A percentile compares a stretch with the other conserved stretches of the same genome.
Evolutionary conservation across 768 basidiomycete genomes (phyloP).

Genomic region (Saitozyma podzolica): DNA sequence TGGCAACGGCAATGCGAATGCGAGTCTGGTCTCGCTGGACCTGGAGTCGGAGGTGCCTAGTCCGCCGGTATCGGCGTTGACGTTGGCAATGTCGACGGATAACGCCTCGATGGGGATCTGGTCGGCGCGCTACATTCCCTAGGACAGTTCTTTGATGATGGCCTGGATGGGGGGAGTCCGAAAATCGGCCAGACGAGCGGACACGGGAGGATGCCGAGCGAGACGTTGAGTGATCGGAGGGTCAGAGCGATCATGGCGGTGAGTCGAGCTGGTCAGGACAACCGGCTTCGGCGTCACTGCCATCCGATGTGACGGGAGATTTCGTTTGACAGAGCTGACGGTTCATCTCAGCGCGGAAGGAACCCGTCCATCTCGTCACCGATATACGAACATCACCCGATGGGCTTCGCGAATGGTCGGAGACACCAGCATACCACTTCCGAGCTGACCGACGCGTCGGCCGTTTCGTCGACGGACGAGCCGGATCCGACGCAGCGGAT

Average conservation of each 20-base stretch:
- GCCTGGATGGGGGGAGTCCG: constrained; percentile 17
- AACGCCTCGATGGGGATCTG: constrained; percentile 62
- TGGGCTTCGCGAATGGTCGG: background rate
- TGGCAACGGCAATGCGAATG: constrained; percentile 36
- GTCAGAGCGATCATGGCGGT: constrained; percentile 48
- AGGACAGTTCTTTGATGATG: constrained; percentile 54
- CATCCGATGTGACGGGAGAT: too few species aligned
- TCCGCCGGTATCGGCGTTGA: constrained; percentile 40
- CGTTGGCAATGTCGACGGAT: constrained; percentile 24
- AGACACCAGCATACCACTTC: constrained; percentile 18
- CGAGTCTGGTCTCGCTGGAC: constrained; percentile 21
- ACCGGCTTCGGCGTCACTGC: too few species aligned
- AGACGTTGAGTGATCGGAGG: constrained; percentile 29
- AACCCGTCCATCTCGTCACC: constrained; percentile 40
- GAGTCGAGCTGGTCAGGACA: constrained; percentile 15
- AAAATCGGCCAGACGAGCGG: constrained; percentile 3
- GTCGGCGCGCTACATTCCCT: constrained; percentile 53
- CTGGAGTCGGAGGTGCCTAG: constrained; percentile 15
- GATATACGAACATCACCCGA: constrained; percentile 24
- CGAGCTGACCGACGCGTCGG: constrained; percentile 11
- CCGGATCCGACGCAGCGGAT: too few species aligned
- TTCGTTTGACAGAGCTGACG: background rate
- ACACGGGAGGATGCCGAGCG: constrained; percentile 23
- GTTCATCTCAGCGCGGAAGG: constrained; percentile 26
- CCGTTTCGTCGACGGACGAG: constrained; percentile 7